Evolutionary conservation across 1,284 basidiomycete genomes (phyloP), one percentile per base, ranked within the genome.

Genomic region (Porodaedalea pini): DNA sequence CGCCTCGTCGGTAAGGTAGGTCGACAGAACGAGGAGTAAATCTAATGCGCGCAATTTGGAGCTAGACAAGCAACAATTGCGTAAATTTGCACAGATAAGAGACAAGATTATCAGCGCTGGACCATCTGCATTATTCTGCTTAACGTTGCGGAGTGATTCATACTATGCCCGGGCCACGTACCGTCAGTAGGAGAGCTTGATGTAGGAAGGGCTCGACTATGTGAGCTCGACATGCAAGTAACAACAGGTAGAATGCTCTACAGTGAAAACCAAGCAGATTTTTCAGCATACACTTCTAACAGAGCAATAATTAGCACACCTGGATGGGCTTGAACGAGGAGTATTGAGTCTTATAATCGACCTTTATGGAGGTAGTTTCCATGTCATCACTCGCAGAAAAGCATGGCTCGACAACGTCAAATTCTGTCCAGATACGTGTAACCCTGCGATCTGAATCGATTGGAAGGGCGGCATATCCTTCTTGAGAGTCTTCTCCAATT

Each of bases 1-100:
- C 13, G 94, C 93, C 70, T 98, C 96, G 67, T 99, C 97, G 0
- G 90, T 92, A 32, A 99, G 78, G 67, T 91, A 89, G 1, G 82
- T 81, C 2, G 85, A 83, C 4, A 98, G 77, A 1, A 92, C 92
- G 17, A 98, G 78, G 57, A 98, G 87, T 8, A 98, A 79, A 64
- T 98, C 94, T 49, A 99, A 73, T 0, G 90, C 91, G 37, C 85
- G 87, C 27, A 93, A 73, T 69, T 94, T 92, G 5, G 93, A 93
- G 32, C 89, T 92, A 0, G 97, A 92, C 2, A 94, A 79, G 11
- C 81, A 75, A 66, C 92, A 96, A 66, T 94, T 96, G 39, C 97
- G 84, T 31, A 98, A 81, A 64, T 97, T 96, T 17, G 95, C 86
- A 19, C 92, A 90, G 36, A 98, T 78, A 5, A 98, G 78, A 0